Conservation (phyloP, 495 filamentous ascomycete species). For the Aspergillus bridgeri region DNA sequence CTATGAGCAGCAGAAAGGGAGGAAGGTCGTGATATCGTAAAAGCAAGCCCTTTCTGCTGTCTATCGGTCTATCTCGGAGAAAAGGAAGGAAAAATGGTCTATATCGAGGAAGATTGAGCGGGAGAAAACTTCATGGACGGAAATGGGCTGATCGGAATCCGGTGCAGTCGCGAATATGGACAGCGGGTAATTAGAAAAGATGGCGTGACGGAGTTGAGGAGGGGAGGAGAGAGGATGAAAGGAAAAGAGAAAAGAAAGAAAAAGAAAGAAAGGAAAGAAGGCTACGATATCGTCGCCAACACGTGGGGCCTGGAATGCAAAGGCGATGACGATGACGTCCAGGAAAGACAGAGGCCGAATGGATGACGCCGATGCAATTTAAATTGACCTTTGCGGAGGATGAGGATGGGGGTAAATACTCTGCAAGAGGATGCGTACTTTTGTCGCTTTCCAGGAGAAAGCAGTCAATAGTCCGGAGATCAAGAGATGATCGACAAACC, state of each 20-base stretch:
- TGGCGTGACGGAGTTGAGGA: constrained; percentile 9
- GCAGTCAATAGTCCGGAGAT: not conserved
- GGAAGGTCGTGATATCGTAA: not conserved
- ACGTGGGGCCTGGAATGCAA: not conserved
- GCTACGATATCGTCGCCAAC: constrained; percentile 1
- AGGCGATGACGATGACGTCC: constrained; percentile 4
- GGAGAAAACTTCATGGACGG: not conserved
- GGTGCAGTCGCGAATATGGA: not conserved
- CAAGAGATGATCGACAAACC: constrained; percentile 7
- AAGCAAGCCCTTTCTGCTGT: not conserved
- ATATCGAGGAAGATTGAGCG: not conserved
- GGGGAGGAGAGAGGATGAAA: not conserved
- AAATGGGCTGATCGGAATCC: not conserved
- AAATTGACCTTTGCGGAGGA: not conserved
- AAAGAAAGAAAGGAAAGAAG: constrained; percentile 4
- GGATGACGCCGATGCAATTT: constrained; percentile 8
- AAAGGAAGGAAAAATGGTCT: not conserved
- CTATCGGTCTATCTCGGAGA: not conserved
- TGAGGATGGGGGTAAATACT: not conserved
- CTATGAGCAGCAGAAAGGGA: not conserved
- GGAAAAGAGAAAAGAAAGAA: constrained; percentile 4
- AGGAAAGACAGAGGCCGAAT: constrained; percentile 21
- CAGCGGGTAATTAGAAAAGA: constrained; percentile 8
- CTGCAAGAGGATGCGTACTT: not conserved
- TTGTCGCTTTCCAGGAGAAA: not conserved